Evolutionary conservation across 371 early-diverging fungal species (phyloP).

Genomic region (Batrachochytrium dendrobatidis): DNA sequence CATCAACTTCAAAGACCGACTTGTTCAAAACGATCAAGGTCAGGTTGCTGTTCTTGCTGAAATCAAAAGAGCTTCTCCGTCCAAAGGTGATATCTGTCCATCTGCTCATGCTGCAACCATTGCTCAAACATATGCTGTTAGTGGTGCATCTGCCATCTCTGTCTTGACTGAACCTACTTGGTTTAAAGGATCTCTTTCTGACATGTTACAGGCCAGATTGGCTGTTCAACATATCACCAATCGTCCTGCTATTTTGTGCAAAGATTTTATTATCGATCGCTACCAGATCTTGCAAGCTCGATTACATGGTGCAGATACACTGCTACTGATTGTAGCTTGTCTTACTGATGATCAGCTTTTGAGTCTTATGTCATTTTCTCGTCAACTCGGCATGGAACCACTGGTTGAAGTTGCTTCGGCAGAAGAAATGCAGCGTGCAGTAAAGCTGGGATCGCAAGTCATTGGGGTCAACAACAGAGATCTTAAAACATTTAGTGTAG

Average conservation of each 20-base stretch:
- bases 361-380: constrained; percentile 63
- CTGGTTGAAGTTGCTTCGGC: constrained; percentile 91
- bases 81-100: constrained; percentile 84
- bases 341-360: constrained; percentile 56
- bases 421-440: constrained; percentile 81
- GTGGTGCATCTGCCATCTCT: constrained; percentile 87
- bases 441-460: constrained; percentile 72
- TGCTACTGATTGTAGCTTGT: constrained; percentile 94
- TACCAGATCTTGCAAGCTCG: constrained; percentile 93
- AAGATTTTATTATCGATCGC: constrained; percentile 93
- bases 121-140: constrained; percentile 75
- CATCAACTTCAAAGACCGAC: constrained; percentile 67
- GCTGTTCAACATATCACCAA: constrained; percentile 55
- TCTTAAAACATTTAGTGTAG: constrained; percentile 90
- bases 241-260: constrained; percentile 88
- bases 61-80: constrained; percentile 95
- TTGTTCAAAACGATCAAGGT: constrained; percentile 42
- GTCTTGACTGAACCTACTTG: constrained; percentile 96
- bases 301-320: constrained; percentile 80
- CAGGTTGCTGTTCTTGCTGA: constrained; percentile 82
- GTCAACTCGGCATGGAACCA: constrained; percentile 89
- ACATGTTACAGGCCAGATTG: constrained; percentile 75
- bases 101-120: constrained; percentile 77
- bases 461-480: constrained; percentile 97
- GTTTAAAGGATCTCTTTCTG: constrained; percentile 90